These are phyloP conservation scores for Colletotrichum caudatum DNA, from an alignment of 2,329 filamentous ascomycete species.

Conservation along the genomic window DNA sequence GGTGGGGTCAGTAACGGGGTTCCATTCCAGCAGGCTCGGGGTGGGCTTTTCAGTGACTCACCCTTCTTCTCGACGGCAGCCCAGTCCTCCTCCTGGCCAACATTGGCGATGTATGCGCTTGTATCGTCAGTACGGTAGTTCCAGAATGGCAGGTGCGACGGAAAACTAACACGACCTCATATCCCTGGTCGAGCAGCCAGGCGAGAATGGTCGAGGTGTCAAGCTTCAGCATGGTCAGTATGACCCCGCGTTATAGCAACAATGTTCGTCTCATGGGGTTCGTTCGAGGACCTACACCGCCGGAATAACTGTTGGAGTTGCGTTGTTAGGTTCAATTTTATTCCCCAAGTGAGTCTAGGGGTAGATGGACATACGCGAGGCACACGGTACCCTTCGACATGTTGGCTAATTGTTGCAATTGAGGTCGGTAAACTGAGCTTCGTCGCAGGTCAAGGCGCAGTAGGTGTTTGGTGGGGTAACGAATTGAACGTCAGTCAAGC, in stretches of 20 bases:
- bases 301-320: not conserved
- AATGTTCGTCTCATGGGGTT: not conserved
- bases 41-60: not conserved
- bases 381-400: conserved; percentile 4
- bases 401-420: not conserved
- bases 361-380: not conserved
- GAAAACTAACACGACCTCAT: not conserved
- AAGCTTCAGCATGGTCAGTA: conserved; percentile 13
- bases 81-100: conserved; percentile 79
- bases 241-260: not conserved
- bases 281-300: not conserved
- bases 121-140: not conserved
- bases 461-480: too few species aligned
- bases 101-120: conserved; percentile 60
- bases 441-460: too few species aligned
- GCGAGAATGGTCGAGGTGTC: conserved; percentile 41
- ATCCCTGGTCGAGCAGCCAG: conserved; percentile 31
- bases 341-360: not conserved
- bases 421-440: not conserved
- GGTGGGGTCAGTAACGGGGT: not conserved
- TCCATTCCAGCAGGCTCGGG: not conserved
- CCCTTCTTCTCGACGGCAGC: conserved; percentile 78
- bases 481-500: too few species aligned
- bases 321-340: not conserved
- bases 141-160: not conserved